Percentiles rank a stretch among this genome's conserved stretches.
Conservation (phyloP, 352 stramenopile species). For the Pythium apleroticum region DNA sequence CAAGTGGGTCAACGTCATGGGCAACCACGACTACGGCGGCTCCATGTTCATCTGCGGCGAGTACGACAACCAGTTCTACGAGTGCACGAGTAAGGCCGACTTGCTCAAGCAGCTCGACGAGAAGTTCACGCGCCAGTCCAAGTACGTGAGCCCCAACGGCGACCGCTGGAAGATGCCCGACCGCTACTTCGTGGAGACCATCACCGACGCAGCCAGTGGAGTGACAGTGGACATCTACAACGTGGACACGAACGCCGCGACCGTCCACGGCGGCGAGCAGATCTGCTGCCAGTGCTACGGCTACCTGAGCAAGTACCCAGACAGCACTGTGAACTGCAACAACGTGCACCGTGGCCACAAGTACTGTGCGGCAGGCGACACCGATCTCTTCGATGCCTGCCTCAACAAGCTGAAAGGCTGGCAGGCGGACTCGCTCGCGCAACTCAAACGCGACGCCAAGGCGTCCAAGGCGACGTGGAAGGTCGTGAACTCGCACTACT, state of each 20-base stretch:
- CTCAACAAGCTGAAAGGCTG: slow-evolving; percentile 54
- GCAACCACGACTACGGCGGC: slow-evolving; percentile 72
- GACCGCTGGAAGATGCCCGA: slow-evolving; percentile 66
- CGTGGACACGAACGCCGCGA: slow-evolving; percentile 60
- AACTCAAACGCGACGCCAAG: slow-evolving; percentile 49
- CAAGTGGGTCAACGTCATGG: slow-evolving; percentile 72
- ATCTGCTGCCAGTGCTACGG: slow-evolving; percentile 83
- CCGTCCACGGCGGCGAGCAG: slow-evolving; percentile 58
- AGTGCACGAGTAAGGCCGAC: slow-evolving; percentile 55
- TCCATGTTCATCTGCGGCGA: slow-evolving; percentile 80
- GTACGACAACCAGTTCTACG: slow-evolving; percentile 58
- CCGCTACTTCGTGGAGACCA: slow-evolving; percentile 64
- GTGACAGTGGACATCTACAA: slow-evolving; percentile 73
- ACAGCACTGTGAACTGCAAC: slow-evolving; percentile 37
- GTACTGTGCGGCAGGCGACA: slow-evolving; percentile 53
- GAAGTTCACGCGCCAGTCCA: slow-evolving; percentile 59
- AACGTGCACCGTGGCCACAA: slow-evolving; percentile 46
- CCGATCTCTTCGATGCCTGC: slow-evolving; percentile 59
- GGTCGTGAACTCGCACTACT: slow-evolving; percentile 78
- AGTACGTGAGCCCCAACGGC: slow-evolving; percentile 63
- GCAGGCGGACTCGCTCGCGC: slow-evolving; percentile 59
- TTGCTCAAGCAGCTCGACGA: slow-evolving; percentile 65
- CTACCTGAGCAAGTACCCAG: slow-evolving; percentile 56
- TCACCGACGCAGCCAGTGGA: slow-evolving; percentile 31
- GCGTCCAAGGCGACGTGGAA: slow-evolving; percentile 67